Base-by-base conservation (phyloP, 2,329 filamentous ascomycete species). In the Alternaria angustiovoidea region DNA sequence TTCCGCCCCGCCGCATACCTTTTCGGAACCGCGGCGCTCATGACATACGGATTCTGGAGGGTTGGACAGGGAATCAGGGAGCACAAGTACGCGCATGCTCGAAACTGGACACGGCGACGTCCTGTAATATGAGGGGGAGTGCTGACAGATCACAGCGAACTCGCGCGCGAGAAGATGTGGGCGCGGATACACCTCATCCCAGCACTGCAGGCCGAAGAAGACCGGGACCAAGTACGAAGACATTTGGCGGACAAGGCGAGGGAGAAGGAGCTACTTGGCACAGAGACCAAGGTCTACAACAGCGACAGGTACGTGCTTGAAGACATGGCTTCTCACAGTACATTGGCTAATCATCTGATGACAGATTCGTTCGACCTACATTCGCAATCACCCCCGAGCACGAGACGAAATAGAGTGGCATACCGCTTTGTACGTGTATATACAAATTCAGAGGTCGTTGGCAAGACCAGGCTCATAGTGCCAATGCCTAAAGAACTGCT, bases 121-220 rank as follows among this genome's bases (percentile, higher is more conserved):
- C 20, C 38, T 5, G n/a, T 11, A 11, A 16, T n/a, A 32, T 24
- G 14, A 18, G 26, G 16, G 24, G 18, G 51, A 54, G 41, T 58
- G 52, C 71, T 75, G 54, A 76, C 67, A 38, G n/a, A 18, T 26
- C 26, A 59, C 73, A 97, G 94, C 77, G 95, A 99, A 82, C 89
- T 97, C 69, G 92, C 89, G 65, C 92, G 95, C 73, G 95, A 99
- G 78, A 99, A 98, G 86, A 95, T 97, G 88, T 99, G 95, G 95
- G 88, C 92, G 63, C 91, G 95, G 77, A 96, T 99, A 81, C 89
- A 98, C 82, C 86, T 99, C 66, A 95, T 94, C 75, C 95, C 95
- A 59, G 83, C 97, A 65, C 88, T 99, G 66, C 94, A 98, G 80
- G 95, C 95, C 57, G 95, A 99, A 79, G 93, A 97, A 81, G 95